Conservation (phyloP, 2,329 filamentous ascomycete species). For the Colletotrichum tropicale region DNA sequence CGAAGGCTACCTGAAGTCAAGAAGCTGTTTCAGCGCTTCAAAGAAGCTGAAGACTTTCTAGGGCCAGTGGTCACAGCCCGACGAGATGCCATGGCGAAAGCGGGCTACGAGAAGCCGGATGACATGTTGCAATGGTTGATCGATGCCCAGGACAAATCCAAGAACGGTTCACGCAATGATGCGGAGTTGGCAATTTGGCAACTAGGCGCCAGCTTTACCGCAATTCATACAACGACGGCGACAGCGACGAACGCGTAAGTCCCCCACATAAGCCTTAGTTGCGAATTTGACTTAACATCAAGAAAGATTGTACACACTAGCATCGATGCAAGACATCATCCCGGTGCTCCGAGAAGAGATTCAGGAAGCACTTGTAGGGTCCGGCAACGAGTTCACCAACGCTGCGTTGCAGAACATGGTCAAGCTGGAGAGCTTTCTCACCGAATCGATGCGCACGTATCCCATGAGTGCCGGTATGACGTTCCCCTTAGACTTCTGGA, state of each 20-base stretch:
- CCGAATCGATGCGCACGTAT: conserved; percentile 38
- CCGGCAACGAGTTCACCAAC: conserved; percentile 35
- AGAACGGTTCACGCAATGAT: conserved; percentile 34
- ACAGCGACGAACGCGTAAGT: conserved; percentile 47
- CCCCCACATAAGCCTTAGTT: rapidly evolving
- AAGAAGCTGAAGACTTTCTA: conserved; percentile 38
- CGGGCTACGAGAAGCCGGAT: conserved; percentile 36
- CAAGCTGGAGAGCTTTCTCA: conserved; percentile 46
- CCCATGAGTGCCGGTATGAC: conserved; percentile 35
- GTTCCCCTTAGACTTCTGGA: rapidly evolving
- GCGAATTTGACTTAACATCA: neutral
- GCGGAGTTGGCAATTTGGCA: conserved; percentile 44
- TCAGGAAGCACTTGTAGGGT: conserved; percentile 35
- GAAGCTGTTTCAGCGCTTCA: conserved; percentile 32
- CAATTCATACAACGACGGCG: conserved; percentile 56
- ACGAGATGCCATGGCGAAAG: conserved; percentile 10
- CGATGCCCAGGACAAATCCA: conserved; percentile 32
- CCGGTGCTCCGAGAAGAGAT: conserved; percentile 58
- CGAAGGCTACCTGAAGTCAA: conserved; percentile 37
- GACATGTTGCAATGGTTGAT: conserved; percentile 55
- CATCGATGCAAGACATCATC: conserved; percentile 52
- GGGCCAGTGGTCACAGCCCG: conserved; percentile 37
- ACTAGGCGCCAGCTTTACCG: conserved; percentile 49
- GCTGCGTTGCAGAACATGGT: conserved; percentile 39
- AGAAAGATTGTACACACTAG: conserved; percentile 54